Conservation (phyloP, 2,329 filamentous ascomycete species). For the Alternaria triticimaculans region DNA sequence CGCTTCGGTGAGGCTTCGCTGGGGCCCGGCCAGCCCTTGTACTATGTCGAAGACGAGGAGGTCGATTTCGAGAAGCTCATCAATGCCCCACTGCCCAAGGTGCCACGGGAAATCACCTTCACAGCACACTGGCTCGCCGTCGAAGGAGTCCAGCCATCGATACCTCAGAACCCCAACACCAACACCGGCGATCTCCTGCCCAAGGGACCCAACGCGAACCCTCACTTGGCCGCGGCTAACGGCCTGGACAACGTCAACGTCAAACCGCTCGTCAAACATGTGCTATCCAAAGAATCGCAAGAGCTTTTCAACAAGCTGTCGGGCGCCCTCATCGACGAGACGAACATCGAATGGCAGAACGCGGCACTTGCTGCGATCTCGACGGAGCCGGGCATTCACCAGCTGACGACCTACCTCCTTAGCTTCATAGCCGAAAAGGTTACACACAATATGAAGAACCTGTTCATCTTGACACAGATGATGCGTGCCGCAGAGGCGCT, state of each 20-base stretch:
- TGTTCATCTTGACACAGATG: slow-evolving; percentile 88
- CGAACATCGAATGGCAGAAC: slow-evolving; percentile 82
- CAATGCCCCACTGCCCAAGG: slow-evolving; percentile 92
- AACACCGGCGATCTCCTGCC: slow-evolving; percentile 87
- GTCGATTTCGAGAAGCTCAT: slow-evolving; percentile 99
- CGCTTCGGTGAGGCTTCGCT: slow-evolving; percentile 93
- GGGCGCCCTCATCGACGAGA: slow-evolving; percentile 84
- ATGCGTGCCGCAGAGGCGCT: slow-evolving; percentile 88
- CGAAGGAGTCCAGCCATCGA: slow-evolving; percentile 94
- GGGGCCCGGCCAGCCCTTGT: slow-evolving; percentile 90
- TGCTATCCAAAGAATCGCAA: slow-evolving; percentile 93
- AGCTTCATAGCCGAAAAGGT: slow-evolving; percentile 96
- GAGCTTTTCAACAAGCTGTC: slow-evolving; percentile 98
- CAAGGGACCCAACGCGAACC: slow-evolving; percentile 88
- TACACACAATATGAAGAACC: slow-evolving; percentile 88
- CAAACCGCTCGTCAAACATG: slow-evolving; percentile 92
- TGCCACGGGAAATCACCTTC: slow-evolving; percentile 89
- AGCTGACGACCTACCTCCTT: slow-evolving; percentile 94
- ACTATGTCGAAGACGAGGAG: slow-evolving; percentile 98
- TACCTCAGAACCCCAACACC: slow-evolving; percentile 92
- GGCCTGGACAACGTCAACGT: slow-evolving; percentile 84
- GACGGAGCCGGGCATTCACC: slow-evolving; percentile 90
- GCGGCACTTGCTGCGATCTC: slow-evolving; percentile 85
- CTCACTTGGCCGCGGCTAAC: slow-evolving; percentile 79
- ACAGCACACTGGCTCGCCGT: slow-evolving; percentile 98